A percentile compares a stretch with the other conserved stretches of the same genome.
phyloP scores from a whole-genome alignment of 202 grass and related monocot species.

The Carex sylvatica region DNA sequence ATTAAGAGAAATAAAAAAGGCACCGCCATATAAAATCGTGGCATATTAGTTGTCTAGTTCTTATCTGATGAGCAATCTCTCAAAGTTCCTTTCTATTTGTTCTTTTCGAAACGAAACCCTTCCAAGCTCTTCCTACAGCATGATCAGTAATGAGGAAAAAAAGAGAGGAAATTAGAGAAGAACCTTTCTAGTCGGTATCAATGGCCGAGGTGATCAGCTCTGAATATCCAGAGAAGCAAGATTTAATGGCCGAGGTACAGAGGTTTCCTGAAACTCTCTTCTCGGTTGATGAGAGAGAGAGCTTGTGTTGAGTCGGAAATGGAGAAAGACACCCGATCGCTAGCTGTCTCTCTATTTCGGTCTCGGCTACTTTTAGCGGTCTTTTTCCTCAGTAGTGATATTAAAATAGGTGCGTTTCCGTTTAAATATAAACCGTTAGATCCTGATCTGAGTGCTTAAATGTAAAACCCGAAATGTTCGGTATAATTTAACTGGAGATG shows the following conservation, averaged over 20 bases:
- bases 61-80: neutral
- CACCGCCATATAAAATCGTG: neutral
- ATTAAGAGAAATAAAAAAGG: neutral
- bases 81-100: neutral
- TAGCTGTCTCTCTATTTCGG: conserved; percentile 20
- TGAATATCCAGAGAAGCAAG: neutral
- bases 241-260: neutral
- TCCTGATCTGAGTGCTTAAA: neutral
- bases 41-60: neutral
- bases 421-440: neutral
- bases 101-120: neutral
- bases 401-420: neutral
- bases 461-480: neutral
- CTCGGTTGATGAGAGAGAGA: conserved; percentile 5
- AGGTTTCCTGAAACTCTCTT: neutral
- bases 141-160: neutral
- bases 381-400: neutral
- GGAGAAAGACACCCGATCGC: conserved; percentile 14
- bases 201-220: neutral
- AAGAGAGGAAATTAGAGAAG: conserved; percentile 1
- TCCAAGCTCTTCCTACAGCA: neutral
- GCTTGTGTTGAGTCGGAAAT: neutral
- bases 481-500: neutral
- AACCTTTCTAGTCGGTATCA: neutral
- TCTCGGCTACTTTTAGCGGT: conserved; percentile 3